Base-by-base conservation (phyloP, 2,329 filamentous ascomycete species). In the Cladosporium sp. region DNA sequence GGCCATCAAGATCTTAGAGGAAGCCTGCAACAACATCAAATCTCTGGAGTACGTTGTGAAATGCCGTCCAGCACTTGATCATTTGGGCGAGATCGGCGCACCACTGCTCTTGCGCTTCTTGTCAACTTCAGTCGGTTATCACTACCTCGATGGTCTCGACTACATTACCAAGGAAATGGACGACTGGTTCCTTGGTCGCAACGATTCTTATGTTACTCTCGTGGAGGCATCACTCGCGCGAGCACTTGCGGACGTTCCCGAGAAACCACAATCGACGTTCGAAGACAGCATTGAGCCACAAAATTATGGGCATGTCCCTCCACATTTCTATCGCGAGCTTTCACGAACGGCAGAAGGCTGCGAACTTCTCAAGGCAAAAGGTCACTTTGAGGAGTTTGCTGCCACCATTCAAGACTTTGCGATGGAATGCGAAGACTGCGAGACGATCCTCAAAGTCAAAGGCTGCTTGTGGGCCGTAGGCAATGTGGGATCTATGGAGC, bases 91-190 rank as follows among this genome's bases (percentile, higher is more conserved):
- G 71, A 97, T 99, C 62, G 94, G 94, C 2, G 94, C 95, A 15
- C 94, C 95, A 1, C 78, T 99, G 20, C 82, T 99, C 4, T 78
- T 99, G 52, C 88, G 94, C 39, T 99, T 99, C 73, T 74, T 99
- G 55, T 97, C 92, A 0, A 97, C 93, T 0, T 97, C 92, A 2
- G 93, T 97, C 58, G 94, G 94, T 50, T 99, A 99, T 69, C 92
- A 97, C 73, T 99, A 99, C 73, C 81, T 99, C 5, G 91, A 97
- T 69, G 94, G 92, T 0, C 79, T 99, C 42, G 95, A 99, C 75
- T 99, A 99, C 71, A 99, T 99, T 73, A 97, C 92, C 61, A 94
- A 96, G 70, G 95, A 99, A 72, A 99, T 99, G 94, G 94, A 99
- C 65, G 95, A 99, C 74, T 99, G 94, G 94, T 99, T 97, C 70